A percentile compares a stretch with the other conserved stretches of the same genome.
Conservation (phyloP, 2,329 filamentous ascomycete genomes). For the Trichoderma sp. region DNA sequence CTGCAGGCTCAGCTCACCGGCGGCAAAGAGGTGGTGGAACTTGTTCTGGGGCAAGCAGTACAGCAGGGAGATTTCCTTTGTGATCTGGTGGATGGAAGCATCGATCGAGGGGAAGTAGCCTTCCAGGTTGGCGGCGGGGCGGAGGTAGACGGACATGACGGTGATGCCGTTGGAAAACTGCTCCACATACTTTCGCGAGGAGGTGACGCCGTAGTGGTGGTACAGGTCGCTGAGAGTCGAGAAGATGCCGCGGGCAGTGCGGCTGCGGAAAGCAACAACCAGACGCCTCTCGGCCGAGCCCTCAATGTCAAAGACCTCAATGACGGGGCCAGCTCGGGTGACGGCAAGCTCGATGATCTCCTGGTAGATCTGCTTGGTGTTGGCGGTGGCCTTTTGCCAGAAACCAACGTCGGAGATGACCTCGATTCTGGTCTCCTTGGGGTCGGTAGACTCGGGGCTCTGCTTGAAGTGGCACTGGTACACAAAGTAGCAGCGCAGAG, state of each 20-base stretch:
- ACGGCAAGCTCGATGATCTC: conserved; percentile 88
- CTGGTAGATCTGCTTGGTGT: conserved; percentile 95
- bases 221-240: conserved; percentile 94
- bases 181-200: conserved; percentile 95
- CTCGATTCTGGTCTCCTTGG: conserved; percentile 84
- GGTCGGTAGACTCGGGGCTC: conserved; percentile 66
- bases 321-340: conserved; percentile 84
- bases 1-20: conserved; percentile 84
- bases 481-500: conserved; percentile 96
- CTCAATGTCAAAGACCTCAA: conserved; percentile 96
- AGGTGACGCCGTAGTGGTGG: conserved; percentile 97
- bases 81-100: conserved; percentile 96
- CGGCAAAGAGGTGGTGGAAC: conserved; percentile 86
- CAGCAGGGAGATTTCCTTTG: conserved; percentile 94
- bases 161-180: conserved; percentile 99
- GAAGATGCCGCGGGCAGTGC: conserved; percentile 90
- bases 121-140: conserved; percentile 63
- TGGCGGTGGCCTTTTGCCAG: conserved; percentile 90
- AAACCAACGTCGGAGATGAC: conserved; percentile 92
- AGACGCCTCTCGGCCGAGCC: conserved; percentile 88
- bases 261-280: conserved; percentile 90
- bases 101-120: conserved; percentile 76
- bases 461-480: conserved; percentile 94
- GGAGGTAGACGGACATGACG: conserved; percentile 93
- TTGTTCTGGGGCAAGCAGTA: conserved; percentile 99